Evolutionary conservation across 1,284 basidiomycete genomes (phyloP).

Genomic region (Pterulicium gracile): DNA sequence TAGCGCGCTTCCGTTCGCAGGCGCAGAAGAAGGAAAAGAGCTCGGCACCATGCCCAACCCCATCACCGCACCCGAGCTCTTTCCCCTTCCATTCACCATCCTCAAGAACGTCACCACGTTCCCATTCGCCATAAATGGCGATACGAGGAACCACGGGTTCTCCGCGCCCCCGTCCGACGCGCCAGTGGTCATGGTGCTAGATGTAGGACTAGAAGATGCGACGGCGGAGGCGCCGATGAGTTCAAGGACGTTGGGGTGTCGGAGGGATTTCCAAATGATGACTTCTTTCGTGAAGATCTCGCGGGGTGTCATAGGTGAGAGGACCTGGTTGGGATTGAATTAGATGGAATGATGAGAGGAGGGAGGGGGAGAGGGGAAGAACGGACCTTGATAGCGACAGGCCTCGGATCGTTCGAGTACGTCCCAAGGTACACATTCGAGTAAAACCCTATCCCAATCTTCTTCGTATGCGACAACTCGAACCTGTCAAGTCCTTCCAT

Average conservation of each 20-base stretch:
- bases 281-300: slow-evolving; percentile 41
- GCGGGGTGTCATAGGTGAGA: slow-evolving; percentile 35
- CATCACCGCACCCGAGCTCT: slow-evolving; percentile 6
- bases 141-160: slow-evolving; percentile 61
- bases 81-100: slow-evolving; percentile 15
- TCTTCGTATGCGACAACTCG: slow-evolving; percentile 16
- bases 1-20: background rate
- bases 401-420: slow-evolving; percentile 39
- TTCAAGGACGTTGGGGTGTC: slow-evolving; percentile 42
- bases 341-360: slow-evolving; percentile 2
- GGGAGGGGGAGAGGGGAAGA: background rate
- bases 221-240: slow-evolving; percentile 53
- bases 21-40: background rate
- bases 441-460: slow-evolving; percentile 60
- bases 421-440: slow-evolving; percentile 58
- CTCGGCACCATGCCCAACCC: too few species aligned
- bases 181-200: background rate
- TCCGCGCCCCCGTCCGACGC: slow-evolving; percentile 23
- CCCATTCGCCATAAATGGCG: slow-evolving; percentile 45
- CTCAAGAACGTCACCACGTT: slow-evolving; percentile 27
- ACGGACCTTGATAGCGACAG: slow-evolving; percentile 49
- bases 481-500: slow-evolving; percentile 44
- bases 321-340: slow-evolving; percentile 22
- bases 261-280: slow-evolving; percentile 38
- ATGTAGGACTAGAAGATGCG: background rate